A percentile compares a stretch with the other conserved stretches of the same genome.
Evolutionary conservation across 331 rosid species (phyloP).

Genomic region (Quercus lobata): DNA sequence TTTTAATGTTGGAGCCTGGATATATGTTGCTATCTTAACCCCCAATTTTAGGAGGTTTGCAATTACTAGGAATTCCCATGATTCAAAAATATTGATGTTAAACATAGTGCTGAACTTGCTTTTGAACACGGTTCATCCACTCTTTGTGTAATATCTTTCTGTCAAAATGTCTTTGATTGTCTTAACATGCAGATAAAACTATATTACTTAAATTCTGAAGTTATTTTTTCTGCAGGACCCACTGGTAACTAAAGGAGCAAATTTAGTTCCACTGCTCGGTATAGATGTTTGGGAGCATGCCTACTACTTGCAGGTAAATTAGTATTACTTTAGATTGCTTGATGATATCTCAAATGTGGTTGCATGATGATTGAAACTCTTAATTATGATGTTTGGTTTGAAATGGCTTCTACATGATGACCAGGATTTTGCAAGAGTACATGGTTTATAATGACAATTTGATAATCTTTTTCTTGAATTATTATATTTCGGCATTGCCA

Average conservation of each 20-base stretch:
- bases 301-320: constrained; percentile 86
- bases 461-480: not conserved
- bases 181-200: not conserved
- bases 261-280: constrained; percentile 87
- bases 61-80: not conserved
- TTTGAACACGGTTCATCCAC: not conserved
- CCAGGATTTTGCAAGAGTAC: not conserved
- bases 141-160: not conserved
- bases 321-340: constrained; percentile 8
- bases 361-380: not conserved
- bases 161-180: not conserved
- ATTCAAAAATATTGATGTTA: not conserved
- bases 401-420: not conserved
- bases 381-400: not conserved
- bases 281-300: constrained; percentile 99
- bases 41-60: not conserved
- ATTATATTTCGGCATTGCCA: not conserved
- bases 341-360: not conserved
- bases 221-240: constrained; percentile 68
- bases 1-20: not conserved
- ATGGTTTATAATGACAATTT: not conserved
- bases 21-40: not conserved
- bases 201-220: constrained; percentile 11
- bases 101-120: not conserved
- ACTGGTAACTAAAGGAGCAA: constrained; percentile 77